These are phyloP conservation scores for Globisporangium acanthophoron DNA, from an alignment of 352 stramenopile genomes.

Conservation along the genomic window DNA sequence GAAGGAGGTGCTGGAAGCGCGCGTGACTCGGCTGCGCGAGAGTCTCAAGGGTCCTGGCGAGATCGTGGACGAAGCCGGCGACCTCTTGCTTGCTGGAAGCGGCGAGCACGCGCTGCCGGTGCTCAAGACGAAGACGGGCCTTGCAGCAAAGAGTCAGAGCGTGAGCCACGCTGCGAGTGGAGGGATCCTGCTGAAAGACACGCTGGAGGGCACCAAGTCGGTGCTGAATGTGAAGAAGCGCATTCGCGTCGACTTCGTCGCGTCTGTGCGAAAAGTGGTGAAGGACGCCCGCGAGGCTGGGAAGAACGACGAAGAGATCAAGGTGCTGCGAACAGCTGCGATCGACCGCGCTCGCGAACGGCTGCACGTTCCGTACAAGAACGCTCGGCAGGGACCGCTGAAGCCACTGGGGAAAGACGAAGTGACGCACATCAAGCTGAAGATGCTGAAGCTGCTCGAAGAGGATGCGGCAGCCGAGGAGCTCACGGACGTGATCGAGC, in stretches of 20 bases:
- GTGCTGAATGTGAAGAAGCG: slow-evolving; percentile 60
- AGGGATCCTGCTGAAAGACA: not conserved
- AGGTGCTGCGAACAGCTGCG: slow-evolving; percentile 51
- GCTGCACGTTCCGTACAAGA: slow-evolving; percentile 79
- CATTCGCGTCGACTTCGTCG: slow-evolving; percentile 83
- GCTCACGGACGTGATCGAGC: slow-evolving; percentile 76
- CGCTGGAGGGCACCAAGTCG: slow-evolving; percentile 16
- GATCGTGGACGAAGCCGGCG: slow-evolving; percentile 79
- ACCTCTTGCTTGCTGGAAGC: slow-evolving; percentile 45
- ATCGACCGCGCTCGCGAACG: slow-evolving; percentile 76
- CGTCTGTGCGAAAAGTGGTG: slow-evolving; percentile 73
- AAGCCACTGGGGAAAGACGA: slow-evolving; percentile 81
- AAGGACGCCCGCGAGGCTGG: slow-evolving; percentile 72
- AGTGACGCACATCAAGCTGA: slow-evolving; percentile 79
- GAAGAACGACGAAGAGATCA: slow-evolving; percentile 76
- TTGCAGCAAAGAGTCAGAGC: slow-evolving; percentile 21
- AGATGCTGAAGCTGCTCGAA: slow-evolving; percentile 81
- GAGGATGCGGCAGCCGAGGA: slow-evolving; percentile 74
- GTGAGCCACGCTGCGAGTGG: not conserved
- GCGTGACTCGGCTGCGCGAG: slow-evolving; percentile 74
- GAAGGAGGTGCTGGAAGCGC: slow-evolving; percentile 82
- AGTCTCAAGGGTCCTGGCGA: slow-evolving; percentile 60
- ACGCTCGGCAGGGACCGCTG: slow-evolving; percentile 54
- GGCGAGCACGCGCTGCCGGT: slow-evolving; percentile 37
- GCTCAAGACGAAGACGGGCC: slow-evolving; percentile 29